These are phyloP conservation scores for Saccharomyces hybrid DNA, from an alignment of 1,139 yeast species.

Conservation along the genomic window DNA sequence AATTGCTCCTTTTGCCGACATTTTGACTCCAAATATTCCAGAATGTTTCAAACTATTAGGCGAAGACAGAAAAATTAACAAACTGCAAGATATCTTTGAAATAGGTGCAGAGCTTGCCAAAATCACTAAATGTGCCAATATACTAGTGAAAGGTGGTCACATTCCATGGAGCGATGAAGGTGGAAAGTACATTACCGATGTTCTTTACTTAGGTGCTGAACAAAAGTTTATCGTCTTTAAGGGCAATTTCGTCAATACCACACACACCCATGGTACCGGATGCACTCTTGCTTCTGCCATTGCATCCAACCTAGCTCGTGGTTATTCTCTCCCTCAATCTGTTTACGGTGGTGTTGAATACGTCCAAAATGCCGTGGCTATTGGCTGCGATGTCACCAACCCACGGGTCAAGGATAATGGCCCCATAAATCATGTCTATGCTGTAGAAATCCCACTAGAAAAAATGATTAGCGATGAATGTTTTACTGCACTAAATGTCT, in stretches of 20 bases:
- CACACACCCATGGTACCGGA: slow-evolving; percentile 83
- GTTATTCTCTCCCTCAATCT: slow-evolving; percentile 40
- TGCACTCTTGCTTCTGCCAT: slow-evolving; percentile 81
- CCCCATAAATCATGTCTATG: slow-evolving; percentile 58
- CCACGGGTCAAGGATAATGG: slow-evolving; percentile 46
- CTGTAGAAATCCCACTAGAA: slow-evolving; percentile 34
- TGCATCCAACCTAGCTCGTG: slow-evolving; percentile 64
- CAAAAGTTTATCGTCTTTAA: slow-evolving; percentile 40
- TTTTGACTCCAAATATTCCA: slow-evolving; percentile 68
- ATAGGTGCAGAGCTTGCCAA: slow-evolving; percentile 40
- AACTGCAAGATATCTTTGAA: slow-evolving; percentile 35
- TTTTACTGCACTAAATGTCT: slow-evolving; percentile 21
- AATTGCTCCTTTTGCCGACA: slow-evolving; percentile 47
- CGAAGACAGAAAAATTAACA: slow-evolving; percentile 16
- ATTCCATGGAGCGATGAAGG: slow-evolving; percentile 41
- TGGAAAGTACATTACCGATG: slow-evolving; percentile 43
- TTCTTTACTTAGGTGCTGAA: slow-evolving; percentile 45
- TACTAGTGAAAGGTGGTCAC: slow-evolving; percentile 82
- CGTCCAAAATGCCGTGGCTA: slow-evolving; percentile 56
- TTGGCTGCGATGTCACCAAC: slow-evolving; percentile 38
- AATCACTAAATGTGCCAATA: slow-evolving; percentile 41
- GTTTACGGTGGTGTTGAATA: slow-evolving; percentile 53
- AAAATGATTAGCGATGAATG: slow-evolving; percentile 30
- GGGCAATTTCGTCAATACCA: slow-evolving; percentile 43
- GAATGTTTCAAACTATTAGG: slow-evolving; percentile 45